phyloP scores from a whole-genome alignment of 2,329 filamentous ascomycete species.

The Calonectria pseudoturangicola region DNA sequence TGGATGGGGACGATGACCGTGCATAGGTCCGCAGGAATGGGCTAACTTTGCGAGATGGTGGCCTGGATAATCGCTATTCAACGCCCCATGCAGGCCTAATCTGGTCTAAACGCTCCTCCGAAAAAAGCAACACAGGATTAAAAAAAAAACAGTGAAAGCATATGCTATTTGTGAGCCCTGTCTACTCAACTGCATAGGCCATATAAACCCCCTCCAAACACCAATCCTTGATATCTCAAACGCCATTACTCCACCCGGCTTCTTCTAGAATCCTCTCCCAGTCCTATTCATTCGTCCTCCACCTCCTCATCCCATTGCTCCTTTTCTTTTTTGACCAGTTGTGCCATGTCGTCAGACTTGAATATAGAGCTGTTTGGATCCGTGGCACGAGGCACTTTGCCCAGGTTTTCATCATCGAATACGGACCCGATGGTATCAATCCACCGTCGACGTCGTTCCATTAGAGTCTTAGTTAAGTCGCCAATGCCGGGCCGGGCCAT shows the following conservation, averaged over 20 bases:
- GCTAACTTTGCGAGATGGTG: neutral
- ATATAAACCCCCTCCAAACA: conserved; percentile 37
- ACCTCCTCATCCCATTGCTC: conserved; percentile 89
- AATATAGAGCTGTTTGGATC: conserved; percentile 84
- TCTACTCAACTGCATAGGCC: conserved; percentile 24
- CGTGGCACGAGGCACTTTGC: conserved; percentile 79
- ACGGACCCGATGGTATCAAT: conserved; percentile 93
- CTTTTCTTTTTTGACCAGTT: conserved; percentile 83
- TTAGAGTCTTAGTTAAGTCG: conserved; percentile 91
- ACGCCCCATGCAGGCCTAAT: neutral
- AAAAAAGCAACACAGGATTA: neutral
- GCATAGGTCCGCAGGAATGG: neutral
- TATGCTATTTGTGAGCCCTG: conserved; percentile 40
- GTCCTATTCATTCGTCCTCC: conserved; percentile 73
- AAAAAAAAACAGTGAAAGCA: conserved; percentile 17
- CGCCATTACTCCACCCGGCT: conserved; percentile 35
- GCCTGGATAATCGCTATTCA: neutral
- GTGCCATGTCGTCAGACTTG: conserved; percentile 81
- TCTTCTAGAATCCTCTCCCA: neutral
- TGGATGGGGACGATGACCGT: conserved; percentile 10
- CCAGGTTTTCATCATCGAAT: conserved; percentile 87
- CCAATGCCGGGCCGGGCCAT: conserved; percentile 88
- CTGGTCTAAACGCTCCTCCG: neutral
- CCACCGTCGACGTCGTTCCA: conserved; percentile 94
- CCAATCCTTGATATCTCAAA: conserved; percentile 39